These are phyloP conservation scores for Fusarium fujikuroi DNA, from an alignment of 2,329 filamentous ascomycete species.

Conservation along the genomic window DNA sequence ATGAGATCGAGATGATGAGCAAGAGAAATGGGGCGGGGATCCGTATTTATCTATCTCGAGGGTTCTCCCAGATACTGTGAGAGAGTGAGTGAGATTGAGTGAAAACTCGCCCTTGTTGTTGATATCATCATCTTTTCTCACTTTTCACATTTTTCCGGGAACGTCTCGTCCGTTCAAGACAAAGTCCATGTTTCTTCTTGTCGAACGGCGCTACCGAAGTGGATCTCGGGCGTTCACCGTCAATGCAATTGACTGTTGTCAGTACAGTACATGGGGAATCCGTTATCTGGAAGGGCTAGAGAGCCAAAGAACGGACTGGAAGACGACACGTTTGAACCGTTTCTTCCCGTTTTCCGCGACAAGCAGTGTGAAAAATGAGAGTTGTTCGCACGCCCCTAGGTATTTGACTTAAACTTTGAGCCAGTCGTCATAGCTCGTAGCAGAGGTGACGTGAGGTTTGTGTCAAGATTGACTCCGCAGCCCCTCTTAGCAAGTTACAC, in stretches of 20 bases:
- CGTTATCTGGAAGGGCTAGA: slow-evolving; percentile 24
- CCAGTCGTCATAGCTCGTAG: slow-evolving; percentile 27
- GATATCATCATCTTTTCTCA: slow-evolving; percentile 32
- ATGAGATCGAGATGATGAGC: slow-evolving; percentile 14
- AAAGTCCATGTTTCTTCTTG: slow-evolving; percentile 3
- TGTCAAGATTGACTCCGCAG: slow-evolving; percentile 27
- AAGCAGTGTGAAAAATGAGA: slow-evolving; percentile 16
- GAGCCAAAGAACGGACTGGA: slow-evolving; percentile 10
- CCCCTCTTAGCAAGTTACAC: slow-evolving; percentile 37
- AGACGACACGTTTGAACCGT: slow-evolving; percentile 28
- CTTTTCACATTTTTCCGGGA: not conserved
- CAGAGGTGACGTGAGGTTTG: slow-evolving; percentile 24
- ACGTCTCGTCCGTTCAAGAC: slow-evolving; percentile 5
- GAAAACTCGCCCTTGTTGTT: slow-evolving; percentile 35
- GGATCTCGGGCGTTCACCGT: slow-evolving; percentile 36
- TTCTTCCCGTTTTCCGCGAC: slow-evolving; percentile 30
- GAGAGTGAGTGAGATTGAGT: not conserved
- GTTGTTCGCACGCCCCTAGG: not conserved
- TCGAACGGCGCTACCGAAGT: slow-evolving; percentile 37
- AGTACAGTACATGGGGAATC: not conserved
- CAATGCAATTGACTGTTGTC: slow-evolving; percentile 16
- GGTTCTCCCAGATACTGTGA: not conserved
- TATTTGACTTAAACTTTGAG: slow-evolving; percentile 11
- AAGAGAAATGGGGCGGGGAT: slow-evolving; percentile 26
- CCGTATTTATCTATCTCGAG: slow-evolving; percentile 35